Evolutionary conservation across 495 filamentous ascomycete species (phyloP).

Genomic region (Letharia lupina): DNA sequence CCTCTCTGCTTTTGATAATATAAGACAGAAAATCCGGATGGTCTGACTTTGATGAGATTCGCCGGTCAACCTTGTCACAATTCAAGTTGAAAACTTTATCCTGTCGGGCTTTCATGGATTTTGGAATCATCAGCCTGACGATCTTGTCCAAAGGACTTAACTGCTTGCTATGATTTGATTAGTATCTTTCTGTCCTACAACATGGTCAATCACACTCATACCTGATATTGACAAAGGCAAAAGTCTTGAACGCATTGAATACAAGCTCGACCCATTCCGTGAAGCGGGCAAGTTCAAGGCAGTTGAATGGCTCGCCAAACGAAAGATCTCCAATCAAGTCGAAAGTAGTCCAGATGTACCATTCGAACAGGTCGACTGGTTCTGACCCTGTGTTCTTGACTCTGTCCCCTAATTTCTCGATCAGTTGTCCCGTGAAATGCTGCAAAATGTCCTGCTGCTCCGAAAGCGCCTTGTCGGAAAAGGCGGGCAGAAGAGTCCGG

Average conservation of each 20-base stretch:
- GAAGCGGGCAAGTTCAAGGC: constrained; percentile 38
- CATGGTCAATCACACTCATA: neutral
- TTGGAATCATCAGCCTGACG: constrained; percentile 11
- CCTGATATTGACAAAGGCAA: constrained; percentile 14
- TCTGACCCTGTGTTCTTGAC: constrained; percentile 13
- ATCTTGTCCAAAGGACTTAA: constrained; percentile 10
- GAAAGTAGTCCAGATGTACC: constrained; percentile 44
- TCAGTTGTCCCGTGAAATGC: constrained; percentile 34
- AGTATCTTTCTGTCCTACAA: neutral
- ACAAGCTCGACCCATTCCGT: constrained; percentile 26
- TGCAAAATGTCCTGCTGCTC: constrained; percentile 42
- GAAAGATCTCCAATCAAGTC: constrained; percentile 52
- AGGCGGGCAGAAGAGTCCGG: constrained; percentile 39
- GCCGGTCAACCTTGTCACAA: constrained; percentile 9
- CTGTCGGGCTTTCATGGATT: constrained; percentile 13
- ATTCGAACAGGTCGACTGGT: constrained; percentile 13
- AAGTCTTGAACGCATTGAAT: constrained; percentile 15
- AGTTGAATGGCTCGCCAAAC: constrained; percentile 50
- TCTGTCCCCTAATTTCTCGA: constrained; percentile 34
- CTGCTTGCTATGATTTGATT: constrained; percentile 9
- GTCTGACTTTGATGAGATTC: constrained; percentile 5
- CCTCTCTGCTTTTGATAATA: constrained; percentile 21
- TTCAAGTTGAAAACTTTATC: constrained; percentile 11
- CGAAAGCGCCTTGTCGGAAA: constrained; percentile 39
- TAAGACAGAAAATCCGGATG: constrained; percentile 10